phyloP scores from a whole-genome alignment of 129 eudicot genomes.

The Tanacetum coccineum region DNA sequence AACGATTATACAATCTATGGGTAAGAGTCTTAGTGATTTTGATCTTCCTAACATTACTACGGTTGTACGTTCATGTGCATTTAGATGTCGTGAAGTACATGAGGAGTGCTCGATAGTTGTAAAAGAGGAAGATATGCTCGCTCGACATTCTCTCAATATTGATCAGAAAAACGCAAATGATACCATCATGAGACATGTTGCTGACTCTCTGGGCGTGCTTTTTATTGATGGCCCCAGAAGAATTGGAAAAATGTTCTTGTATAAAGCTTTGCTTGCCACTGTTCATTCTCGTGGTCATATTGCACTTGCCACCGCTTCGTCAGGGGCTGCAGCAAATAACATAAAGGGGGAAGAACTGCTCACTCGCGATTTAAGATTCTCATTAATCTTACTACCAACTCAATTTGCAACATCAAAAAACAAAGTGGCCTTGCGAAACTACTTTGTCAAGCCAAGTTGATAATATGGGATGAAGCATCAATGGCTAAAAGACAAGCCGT shows the following conservation, averaged over 20 bases:
- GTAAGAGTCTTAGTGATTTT: background rate
- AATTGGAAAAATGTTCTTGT: background rate
- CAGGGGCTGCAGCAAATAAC: background rate
- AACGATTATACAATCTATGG: background rate
- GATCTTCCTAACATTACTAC: background rate
- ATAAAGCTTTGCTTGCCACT: background rate
- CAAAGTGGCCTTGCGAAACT: background rate
- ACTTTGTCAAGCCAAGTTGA: background rate
- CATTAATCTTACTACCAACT: background rate
- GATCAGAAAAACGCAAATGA: background rate
- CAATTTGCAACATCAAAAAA: background rate
- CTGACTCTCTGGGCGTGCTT: background rate
- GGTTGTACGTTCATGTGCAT: background rate
- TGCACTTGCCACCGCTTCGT: constrained; percentile 8
- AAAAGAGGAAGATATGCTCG: background rate
- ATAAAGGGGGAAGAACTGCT: background rate
- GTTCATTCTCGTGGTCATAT: background rate
- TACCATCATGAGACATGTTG: background rate
- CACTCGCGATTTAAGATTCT: background rate
- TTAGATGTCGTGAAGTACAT: background rate
- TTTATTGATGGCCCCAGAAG: background rate
- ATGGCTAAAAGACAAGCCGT: background rate
- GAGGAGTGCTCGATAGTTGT: background rate
- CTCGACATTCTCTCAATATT: background rate
- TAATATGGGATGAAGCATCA: background rate